phyloP scores from a whole-genome alignment of 73 alveolate species.

The Diophrys sp. region DNA sequence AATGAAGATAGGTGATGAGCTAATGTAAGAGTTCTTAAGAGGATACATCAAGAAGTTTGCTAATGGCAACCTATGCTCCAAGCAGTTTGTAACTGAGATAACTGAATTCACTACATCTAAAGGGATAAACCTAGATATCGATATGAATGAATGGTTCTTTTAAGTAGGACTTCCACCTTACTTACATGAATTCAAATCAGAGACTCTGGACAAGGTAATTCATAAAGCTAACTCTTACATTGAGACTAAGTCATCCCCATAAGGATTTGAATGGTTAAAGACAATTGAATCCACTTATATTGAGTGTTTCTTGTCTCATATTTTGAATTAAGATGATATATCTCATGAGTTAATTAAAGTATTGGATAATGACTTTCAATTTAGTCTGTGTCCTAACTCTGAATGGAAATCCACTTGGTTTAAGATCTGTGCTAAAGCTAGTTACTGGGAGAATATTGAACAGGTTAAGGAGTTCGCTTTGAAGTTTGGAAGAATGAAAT shows the following conservation, averaged over 20 bases:
- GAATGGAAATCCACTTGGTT: constrained; percentile 38
- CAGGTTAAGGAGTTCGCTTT: constrained; percentile 24
- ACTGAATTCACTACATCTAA: constrained; percentile 19
- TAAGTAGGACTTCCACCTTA: constrained; percentile 71
- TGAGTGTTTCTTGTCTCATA: constrained; percentile 10
- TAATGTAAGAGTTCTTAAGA: constrained; percentile 31
- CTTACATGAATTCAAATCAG: constrained; percentile 30
- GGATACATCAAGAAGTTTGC: constrained; percentile 11
- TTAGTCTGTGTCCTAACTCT: constrained; percentile 21
- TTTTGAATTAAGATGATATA: constrained; percentile 24
- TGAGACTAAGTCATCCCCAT: constrained; percentile 20
- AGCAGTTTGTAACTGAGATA: constrained; percentile 18
- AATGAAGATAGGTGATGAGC: constrained; percentile 32
- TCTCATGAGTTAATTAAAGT: constrained; percentile 5
- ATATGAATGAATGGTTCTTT: constrained; percentile 84
- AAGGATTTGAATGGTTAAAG: constrained; percentile 7
- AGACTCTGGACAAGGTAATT: constrained; percentile 2
- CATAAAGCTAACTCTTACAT: constrained; percentile 5
- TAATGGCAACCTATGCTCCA: constrained; percentile 8
- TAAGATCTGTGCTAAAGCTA: constrained; percentile 18
- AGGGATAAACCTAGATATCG: constrained; percentile 52
- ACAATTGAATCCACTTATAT: constrained; percentile 4
- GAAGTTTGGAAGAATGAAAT: constrained; percentile 80
- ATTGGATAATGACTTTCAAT: constrained; percentile 27
- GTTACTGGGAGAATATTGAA: constrained; percentile 27